Evolutionary conservation across 176 grass and related monocot genomes (phyloP).

Genomic region (Bothriochloa decipiens): DNA sequence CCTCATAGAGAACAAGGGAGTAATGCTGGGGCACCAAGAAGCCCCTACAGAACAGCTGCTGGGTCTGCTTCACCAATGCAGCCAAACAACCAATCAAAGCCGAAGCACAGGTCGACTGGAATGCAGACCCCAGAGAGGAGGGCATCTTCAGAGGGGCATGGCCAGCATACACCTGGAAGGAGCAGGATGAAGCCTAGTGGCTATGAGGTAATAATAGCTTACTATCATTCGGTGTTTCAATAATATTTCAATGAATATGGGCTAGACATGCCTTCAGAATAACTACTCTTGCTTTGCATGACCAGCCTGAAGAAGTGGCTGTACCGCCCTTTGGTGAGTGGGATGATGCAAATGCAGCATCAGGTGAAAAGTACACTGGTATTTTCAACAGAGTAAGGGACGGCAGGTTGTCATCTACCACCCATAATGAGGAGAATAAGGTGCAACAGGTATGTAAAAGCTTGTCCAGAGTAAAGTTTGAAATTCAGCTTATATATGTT

Average conservation of each 20-base stretch:
- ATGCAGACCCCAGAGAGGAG: constrained; percentile 55
- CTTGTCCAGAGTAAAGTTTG: not conserved
- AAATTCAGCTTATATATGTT: constrained; percentile 13
- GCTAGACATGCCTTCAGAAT: constrained; percentile 16
- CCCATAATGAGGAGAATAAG: constrained; percentile 6
- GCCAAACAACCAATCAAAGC: constrained; percentile 32
- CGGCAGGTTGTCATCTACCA: constrained; percentile 41
- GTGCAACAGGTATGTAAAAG: constrained; percentile 53
- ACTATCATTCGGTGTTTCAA: not conserved
- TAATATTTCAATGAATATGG: not conserved
- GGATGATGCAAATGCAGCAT: constrained; percentile 60
- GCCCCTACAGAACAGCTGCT: constrained; percentile 45
- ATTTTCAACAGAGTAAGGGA: constrained; percentile 69
- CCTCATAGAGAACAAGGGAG: constrained; percentile 35
- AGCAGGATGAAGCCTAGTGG: constrained; percentile 41
- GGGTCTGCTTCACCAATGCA: constrained; percentile 52
- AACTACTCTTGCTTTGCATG: constrained; percentile 29
- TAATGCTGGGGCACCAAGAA: constrained; percentile 13
- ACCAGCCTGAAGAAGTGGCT: constrained; percentile 53
- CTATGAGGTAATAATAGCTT: constrained; percentile 35
- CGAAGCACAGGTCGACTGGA: constrained; percentile 30
- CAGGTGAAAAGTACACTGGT: constrained; percentile 63
- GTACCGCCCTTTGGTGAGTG: constrained; percentile 72
- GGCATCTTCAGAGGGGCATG: constrained; percentile 34
- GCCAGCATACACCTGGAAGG: constrained; percentile 55